Conservation (phyloP, 768 basidiomycete genomes). For the Macrolepiota albuminosa region DNA sequence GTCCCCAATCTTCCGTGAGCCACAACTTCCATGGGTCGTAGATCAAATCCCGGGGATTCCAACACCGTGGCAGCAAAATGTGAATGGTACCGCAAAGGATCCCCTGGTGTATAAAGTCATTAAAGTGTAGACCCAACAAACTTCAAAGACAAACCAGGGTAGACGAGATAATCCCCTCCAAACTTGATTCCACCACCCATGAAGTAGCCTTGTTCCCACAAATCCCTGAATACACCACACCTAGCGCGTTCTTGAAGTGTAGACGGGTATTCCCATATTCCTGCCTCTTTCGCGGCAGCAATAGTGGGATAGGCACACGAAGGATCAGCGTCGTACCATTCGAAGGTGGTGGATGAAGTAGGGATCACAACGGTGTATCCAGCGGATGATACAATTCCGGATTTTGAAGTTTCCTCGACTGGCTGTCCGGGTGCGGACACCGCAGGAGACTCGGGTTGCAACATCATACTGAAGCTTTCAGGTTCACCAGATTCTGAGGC, state of each 20-base stretch:
- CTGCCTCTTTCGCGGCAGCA: slow-evolving; percentile 54
- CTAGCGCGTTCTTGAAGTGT: slow-evolving; percentile 64
- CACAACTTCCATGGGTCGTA: slow-evolving; percentile 91
- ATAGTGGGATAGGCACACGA: slow-evolving; percentile 48
- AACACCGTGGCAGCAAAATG: slow-evolving; percentile 89
- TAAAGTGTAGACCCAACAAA: neutral
- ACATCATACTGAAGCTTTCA: neutral
- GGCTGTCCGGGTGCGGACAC: neutral
- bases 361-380: slow-evolving; percentile 56
- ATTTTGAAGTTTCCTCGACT: slow-evolving; percentile 2
- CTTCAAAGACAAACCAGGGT: slow-evolving; percentile 64
- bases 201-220: slow-evolving; percentile 83
- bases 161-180: slow-evolving; percentile 94
- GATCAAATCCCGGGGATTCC: slow-evolving; percentile 48
- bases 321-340: slow-evolving; percentile 59
- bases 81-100: slow-evolving; percentile 94
- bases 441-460: slow-evolving; percentile 2
- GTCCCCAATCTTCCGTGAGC: slow-evolving; percentile 95
- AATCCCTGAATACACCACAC: slow-evolving; percentile 72
- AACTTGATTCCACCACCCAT: slow-evolving; percentile 92
- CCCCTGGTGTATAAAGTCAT: slow-evolving; percentile 45
- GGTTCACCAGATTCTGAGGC: slow-evolving; percentile 8
- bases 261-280: slow-evolving; percentile 74
- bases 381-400: slow-evolving; percentile 3
- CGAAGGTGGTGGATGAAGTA: slow-evolving; percentile 52